Percentiles rank a stretch among this genome's conserved stretches.
Evolutionary conservation across 768 basidiomycete genomes (phyloP).

Genomic region (Lactifluus echinatus): DNA sequence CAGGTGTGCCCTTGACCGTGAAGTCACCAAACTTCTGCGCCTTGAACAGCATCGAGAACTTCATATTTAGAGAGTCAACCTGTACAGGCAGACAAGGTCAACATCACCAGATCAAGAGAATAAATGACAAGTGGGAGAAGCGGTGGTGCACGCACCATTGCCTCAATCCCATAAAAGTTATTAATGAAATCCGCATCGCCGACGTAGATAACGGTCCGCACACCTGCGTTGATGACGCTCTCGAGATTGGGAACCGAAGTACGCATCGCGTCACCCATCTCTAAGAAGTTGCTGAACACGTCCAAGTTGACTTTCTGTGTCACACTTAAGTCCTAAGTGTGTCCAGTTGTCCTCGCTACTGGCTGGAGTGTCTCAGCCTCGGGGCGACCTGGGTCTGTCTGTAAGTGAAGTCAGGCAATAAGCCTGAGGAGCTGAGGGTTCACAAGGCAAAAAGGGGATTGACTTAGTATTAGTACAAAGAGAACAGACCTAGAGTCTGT

Average conservation of each 20-base stretch:
- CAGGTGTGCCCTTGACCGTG: slow-evolving; percentile 40
- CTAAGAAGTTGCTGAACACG: slow-evolving; percentile 42
- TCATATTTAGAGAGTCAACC: slow-evolving; percentile 40
- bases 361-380: too few species aligned
- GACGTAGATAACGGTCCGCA: slow-evolving; percentile 42
- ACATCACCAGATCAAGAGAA: background rate
- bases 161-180: slow-evolving; percentile 48
- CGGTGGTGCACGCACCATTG: slow-evolving; percentile 34
- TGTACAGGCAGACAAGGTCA: slow-evolving; percentile 21
- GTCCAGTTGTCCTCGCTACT: too few species aligned
- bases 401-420: too few species aligned
- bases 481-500: too few species aligned
- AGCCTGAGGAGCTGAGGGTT: too few species aligned
- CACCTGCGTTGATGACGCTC: slow-evolving; percentile 49
- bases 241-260: slow-evolving; percentile 41
- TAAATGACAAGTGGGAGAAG: background rate
- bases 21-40: slow-evolving; percentile 38
- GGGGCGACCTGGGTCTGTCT: too few species aligned
- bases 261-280: slow-evolving; percentile 51
- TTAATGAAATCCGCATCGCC: slow-evolving; percentile 50
- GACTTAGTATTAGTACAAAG: too few species aligned
- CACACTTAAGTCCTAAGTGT: too few species aligned
- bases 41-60: slow-evolving; percentile 35
- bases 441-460: too few species aligned
- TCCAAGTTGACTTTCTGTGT: slow-evolving; percentile 30